Percentiles rank a stretch among this genome's conserved stretches.
These are phyloP conservation scores for Pyricularia pennisetigena DNA, from an alignment of 2,329 filamentous ascomycete species.

Conservation along the genomic window DNA sequence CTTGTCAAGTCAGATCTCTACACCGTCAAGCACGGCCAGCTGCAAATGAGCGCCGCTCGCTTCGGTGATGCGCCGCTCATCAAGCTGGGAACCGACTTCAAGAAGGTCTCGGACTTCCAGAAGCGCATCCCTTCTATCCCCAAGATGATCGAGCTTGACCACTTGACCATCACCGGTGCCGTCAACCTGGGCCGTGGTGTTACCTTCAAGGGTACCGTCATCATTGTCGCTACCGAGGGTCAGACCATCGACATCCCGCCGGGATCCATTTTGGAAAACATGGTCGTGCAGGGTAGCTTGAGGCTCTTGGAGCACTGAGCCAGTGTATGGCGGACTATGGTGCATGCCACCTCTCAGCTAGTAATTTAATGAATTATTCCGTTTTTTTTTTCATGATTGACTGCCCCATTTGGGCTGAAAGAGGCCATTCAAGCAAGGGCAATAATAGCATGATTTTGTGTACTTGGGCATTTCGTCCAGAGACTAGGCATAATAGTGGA, in stretches of 20 bases:
- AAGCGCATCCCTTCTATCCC: slow-evolving; percentile 79
- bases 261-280: slow-evolving; percentile 95
- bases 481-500: background rate
- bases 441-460: background rate
- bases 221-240: slow-evolving; percentile 96
- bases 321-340: background rate
- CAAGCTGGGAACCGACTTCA: slow-evolving; percentile 98
- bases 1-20: slow-evolving; percentile 99
- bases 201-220: slow-evolving; percentile 94
- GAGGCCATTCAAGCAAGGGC: background rate
- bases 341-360: background rate
- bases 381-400: background rate
- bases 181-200: slow-evolving; percentile 96
- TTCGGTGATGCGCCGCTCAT: slow-evolving; percentile 96
- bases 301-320: slow-evolving; percentile 56
- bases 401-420: background rate
- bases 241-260: slow-evolving; percentile 97
- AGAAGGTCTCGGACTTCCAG: slow-evolving; percentile 98
- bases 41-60: slow-evolving; percentile 91
- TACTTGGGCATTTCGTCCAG: background rate
- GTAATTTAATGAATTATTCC: background rate
- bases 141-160: slow-evolving; percentile 85
- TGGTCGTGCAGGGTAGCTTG: slow-evolving; percentile 96
- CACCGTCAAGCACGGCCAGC: slow-evolving; percentile 95
- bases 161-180: slow-evolving; percentile 93